A percentile compares a stretch with the other conserved stretches of the same genome.
phyloP scores from a whole-genome alignment of 2,329 filamentous ascomycete genomes.

The Sclerotinia spermophila region DNA sequence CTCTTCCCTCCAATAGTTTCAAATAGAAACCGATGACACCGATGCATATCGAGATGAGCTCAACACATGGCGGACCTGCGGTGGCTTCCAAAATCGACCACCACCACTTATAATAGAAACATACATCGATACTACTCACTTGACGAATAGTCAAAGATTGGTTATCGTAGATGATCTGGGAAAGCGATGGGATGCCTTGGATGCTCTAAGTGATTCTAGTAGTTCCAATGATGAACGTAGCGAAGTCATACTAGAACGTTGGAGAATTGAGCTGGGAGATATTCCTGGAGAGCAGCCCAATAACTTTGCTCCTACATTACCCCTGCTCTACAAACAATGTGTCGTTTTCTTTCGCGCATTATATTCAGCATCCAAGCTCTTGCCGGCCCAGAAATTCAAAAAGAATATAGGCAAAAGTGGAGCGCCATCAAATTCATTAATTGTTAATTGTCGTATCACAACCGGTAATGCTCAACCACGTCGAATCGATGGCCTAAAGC shows the following conservation, averaged over 20 bases:
- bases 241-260: constrained; percentile 84
- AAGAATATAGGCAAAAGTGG: constrained; percentile 68
- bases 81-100: constrained; percentile 72
- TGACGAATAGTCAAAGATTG: constrained; percentile 81
- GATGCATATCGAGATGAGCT: constrained; percentile 82
- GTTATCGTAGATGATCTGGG: constrained; percentile 85
- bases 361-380: constrained; percentile 74
- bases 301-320: constrained; percentile 63
- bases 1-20: constrained; percentile 61
- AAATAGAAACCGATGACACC: constrained; percentile 89
- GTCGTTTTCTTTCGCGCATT: constrained; percentile 92
- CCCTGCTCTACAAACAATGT: constrained; percentile 94
- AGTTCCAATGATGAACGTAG: constrained; percentile 38
- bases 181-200: constrained; percentile 88
- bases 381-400: constrained; percentile 82
- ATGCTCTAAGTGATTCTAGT: constrained; percentile 67
- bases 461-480: constrained; percentile 52
- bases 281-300: constrained; percentile 46
- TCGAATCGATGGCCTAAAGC: constrained; percentile 64
- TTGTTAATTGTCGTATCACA: constrained; percentile 75
- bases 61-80: constrained; percentile 74
- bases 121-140: constrained; percentile 74
- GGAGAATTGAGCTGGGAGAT: constrained; percentile 78
- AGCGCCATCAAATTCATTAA: constrained; percentile 57
- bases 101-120: constrained; percentile 86